These are phyloP conservation scores for Ambrosia hybrid DNA, from an alignment of 140 eudicot species.

Conservation along the genomic window DNA sequence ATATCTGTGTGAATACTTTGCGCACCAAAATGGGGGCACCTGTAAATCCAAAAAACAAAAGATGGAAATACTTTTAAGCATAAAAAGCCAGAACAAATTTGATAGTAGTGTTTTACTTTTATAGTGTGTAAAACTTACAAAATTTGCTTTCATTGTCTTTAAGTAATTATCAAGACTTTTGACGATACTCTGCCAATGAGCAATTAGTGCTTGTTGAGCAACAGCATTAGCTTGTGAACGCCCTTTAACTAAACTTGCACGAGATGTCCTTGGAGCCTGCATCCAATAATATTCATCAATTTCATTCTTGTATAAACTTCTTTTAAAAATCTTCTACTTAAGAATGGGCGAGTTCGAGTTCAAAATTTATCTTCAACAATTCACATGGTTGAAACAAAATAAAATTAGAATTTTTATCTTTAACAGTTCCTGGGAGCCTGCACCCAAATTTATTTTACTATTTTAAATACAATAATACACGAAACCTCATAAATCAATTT, in stretches of 20 bases:
- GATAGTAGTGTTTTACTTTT: no score
- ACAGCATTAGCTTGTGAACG: constrained; percentile 95
- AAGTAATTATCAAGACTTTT: constrained; percentile 55
- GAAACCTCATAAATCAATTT: not conserved
- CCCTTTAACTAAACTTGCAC: constrained; percentile 93
- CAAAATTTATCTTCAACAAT: no score
- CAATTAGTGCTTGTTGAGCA: constrained; percentile 95
- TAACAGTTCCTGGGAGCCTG: no score
- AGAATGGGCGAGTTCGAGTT: no score
- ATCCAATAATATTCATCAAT: not conserved
- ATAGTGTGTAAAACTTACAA: constrained; percentile 38
- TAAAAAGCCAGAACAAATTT: constrained; percentile 1
- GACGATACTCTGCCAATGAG: constrained; percentile 38
- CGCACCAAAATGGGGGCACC: constrained; percentile 76
- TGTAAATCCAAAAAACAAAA: constrained; percentile 20
- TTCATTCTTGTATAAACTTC: not conserved
- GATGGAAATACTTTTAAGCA: not conserved
- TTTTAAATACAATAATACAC: no score
- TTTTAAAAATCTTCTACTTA: not conserved
- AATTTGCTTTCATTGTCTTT: constrained; percentile 52
- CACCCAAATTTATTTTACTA: no score
- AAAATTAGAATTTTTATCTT: no score
- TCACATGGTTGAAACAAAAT: no score
- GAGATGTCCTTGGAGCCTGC: constrained; percentile 98
- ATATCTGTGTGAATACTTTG: constrained; percentile 61